phyloP scores from a whole-genome alignment of 1,284 basidiomycete species.

The Peniophora sp. region DNA sequence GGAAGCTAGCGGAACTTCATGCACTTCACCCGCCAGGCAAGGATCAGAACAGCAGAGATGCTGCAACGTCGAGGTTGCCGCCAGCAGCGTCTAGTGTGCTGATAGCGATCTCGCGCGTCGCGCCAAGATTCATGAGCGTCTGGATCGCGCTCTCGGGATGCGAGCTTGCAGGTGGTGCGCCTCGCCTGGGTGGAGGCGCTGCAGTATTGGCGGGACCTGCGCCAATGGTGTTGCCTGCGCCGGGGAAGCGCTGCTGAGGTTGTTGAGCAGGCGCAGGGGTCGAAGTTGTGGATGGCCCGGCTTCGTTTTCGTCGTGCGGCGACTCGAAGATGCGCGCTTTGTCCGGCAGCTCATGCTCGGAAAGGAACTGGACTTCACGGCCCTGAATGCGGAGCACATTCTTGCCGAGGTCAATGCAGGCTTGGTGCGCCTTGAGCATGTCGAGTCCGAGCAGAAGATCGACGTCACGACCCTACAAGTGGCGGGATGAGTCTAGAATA shows the following conservation, averaged over 20 bases:
- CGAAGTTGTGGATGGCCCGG: conserved; percentile 15
- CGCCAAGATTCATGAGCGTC: conserved; percentile 69
- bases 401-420: conserved; percentile 88
- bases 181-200: conserved; percentile 10
- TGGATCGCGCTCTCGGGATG: conserved; percentile 48
- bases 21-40: too few species aligned
- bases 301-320: conserved; percentile 16
- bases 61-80: conserved; percentile 86
- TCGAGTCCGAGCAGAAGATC: conserved; percentile 94
- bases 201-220: conserved; percentile 22
- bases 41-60: conserved; percentile 80
- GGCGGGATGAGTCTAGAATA: conserved; percentile 4
- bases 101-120: conserved; percentile 67
- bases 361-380: conserved; percentile 79
- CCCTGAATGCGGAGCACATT: conserved; percentile 85
- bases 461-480: conserved; percentile 80
- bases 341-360: conserved; percentile 93
- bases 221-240: conserved; percentile 49
- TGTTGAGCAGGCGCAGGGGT: too few species aligned
- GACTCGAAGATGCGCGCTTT: conserved; percentile 48
- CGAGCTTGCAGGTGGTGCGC: conserved; percentile 11
- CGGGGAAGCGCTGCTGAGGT: conserved; percentile 63
- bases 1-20: too few species aligned
- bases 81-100: conserved; percentile 70
- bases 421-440: conserved; percentile 98